These are phyloP conservation scores for Aspergillus sp. DNA, from an alignment of 2,329 filamentous ascomycete genomes.

Conservation along the genomic window DNA sequence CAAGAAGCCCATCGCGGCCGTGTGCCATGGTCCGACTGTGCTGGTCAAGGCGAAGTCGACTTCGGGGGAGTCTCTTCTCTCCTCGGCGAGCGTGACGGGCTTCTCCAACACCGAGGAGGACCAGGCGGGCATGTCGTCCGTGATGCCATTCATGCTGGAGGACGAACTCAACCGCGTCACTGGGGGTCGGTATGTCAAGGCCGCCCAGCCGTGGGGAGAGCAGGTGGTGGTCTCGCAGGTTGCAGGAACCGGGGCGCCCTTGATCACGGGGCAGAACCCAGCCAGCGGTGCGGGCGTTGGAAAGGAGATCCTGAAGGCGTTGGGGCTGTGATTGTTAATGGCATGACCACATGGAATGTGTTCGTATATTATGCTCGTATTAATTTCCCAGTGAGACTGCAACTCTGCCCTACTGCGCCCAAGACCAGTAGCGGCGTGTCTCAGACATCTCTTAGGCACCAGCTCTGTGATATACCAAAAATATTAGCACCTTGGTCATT, in stretches of 20 bases:
- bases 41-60: slow-evolving; percentile 35
- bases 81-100: slow-evolving; percentile 33
- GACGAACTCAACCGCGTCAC: slow-evolving; percentile 30
- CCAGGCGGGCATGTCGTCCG: slow-evolving; percentile 25
- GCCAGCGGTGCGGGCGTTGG: slow-evolving; percentile 35
- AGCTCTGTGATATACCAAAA: no score
- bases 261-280: slow-evolving; percentile 43
- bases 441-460: no score
- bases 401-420: no score
- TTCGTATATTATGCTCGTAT: no score
- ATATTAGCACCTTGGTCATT: no score
- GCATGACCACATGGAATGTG: no score
- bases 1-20: slow-evolving; percentile 41
- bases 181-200: slow-evolving; percentile 36
- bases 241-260: slow-evolving; percentile 15
- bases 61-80: slow-evolving; percentile 34
- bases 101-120: slow-evolving; percentile 42
- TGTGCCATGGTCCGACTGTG: slow-evolving; percentile 41
- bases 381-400: no score
- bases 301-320: slow-evolving; percentile 33
- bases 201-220: slow-evolving; percentile 34
- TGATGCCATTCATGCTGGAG: slow-evolving; percentile 39
- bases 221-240: slow-evolving; percentile 33
- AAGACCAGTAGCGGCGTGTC: no score
- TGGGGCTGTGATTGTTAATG: slow-evolving; percentile 7